Evolutionary conservation across 2,329 filamentous ascomycete genomes (phyloP).

Genomic region (Penicillium digitatum): DNA sequence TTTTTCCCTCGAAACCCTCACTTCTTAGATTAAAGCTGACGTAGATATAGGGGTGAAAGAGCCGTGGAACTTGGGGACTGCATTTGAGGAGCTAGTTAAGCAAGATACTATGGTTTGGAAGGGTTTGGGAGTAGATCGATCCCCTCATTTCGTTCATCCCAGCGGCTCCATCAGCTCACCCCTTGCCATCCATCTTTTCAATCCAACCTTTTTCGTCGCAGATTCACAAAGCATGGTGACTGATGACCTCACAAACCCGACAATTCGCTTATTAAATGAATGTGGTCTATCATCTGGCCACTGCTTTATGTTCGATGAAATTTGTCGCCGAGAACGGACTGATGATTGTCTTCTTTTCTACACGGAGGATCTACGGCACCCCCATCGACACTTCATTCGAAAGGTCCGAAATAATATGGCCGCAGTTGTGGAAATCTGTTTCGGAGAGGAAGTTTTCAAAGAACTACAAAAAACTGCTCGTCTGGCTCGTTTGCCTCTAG

Average conservation of each 20-base stretch:
- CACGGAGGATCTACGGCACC: not conserved
- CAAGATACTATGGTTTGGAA: not conserved
- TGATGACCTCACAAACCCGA: not conserved
- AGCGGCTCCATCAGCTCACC: not conserved
- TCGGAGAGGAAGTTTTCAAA: not conserved
- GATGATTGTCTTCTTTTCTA: not conserved
- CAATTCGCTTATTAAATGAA: not conserved
- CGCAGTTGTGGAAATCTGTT: not conserved
- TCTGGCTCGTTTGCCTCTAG: not conserved
- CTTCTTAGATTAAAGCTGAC: not conserved
- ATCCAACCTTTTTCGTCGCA: not conserved
- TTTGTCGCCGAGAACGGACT: not conserved
- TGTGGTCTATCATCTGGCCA: not conserved
- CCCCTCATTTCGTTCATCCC: not conserved
- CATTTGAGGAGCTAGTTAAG: not conserved
- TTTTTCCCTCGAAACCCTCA: not conserved
- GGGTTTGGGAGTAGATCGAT: not conserved
- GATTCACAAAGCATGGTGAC: not conserved
- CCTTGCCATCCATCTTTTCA: not conserved
- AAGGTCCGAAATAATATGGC: not conserved
- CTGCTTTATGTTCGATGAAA: constrained; percentile 1
- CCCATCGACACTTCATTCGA: not conserved
- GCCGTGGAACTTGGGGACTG: not conserved
- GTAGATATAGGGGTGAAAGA: not conserved
- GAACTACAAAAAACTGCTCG: not conserved